A percentile compares a stretch with the other conserved stretches of the same genome.
phyloP scores from a whole-genome alignment of 345 rosid species.

The Eucalyptus polyanthemos region DNA sequence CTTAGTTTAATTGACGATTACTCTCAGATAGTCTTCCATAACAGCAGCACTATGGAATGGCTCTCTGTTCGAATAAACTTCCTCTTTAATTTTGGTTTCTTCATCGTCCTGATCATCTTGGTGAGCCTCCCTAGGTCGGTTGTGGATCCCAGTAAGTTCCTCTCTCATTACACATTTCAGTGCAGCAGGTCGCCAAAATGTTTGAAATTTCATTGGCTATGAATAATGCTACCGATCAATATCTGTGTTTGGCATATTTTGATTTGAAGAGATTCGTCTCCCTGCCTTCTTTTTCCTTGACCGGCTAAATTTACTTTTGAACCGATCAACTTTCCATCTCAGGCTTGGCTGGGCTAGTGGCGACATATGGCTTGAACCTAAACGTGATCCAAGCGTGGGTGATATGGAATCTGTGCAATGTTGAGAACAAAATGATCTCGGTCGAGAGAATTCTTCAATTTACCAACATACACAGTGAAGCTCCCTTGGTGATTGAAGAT shows the following conservation, averaged over 20 bases:
- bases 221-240: background rate
- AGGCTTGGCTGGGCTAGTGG: constrained; percentile 64
- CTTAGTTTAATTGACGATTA: constrained; percentile 39
- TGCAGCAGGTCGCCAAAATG: background rate
- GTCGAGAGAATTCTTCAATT: too few relatives aligned
- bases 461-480: too few relatives aligned
- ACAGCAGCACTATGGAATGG: constrained; percentile 82
- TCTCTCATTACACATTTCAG: background rate
- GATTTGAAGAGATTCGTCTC: background rate
- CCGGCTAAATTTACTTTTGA: background rate
- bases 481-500: too few relatives aligned
- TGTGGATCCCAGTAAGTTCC: constrained; percentile 58
- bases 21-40: constrained; percentile 59
- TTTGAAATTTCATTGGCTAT: background rate
- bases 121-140: constrained; percentile 55
- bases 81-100: constrained; percentile 69
- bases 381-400: constrained; percentile 67
- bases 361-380: constrained; percentile 54
- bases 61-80: constrained; percentile 69
- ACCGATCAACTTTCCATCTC: background rate
- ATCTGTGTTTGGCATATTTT: background rate
- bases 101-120: constrained; percentile 58
- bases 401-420: constrained; percentile 35
- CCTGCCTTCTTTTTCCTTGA: background rate
- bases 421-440: too few relatives aligned